phyloP scores from a whole-genome alignment of 2,329 filamentous ascomycete genomes.

The Cladosporium sp. region DNA sequence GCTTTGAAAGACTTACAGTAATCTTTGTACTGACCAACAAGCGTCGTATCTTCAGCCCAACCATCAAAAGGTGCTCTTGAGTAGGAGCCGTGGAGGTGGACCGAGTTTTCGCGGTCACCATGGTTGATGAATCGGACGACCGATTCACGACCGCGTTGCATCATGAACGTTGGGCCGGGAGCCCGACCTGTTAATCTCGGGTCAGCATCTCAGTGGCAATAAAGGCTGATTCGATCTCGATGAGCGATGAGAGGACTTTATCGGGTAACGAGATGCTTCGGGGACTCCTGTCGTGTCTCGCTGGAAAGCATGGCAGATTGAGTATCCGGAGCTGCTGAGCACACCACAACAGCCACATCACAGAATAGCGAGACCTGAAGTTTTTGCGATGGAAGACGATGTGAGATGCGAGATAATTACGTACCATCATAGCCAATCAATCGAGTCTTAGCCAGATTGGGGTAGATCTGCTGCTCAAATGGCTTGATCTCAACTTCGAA shows the following conservation, averaged over 20 bases:
- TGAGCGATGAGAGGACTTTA: background rate
- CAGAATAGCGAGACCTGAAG: conserved; percentile 26
- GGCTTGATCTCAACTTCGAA: conserved; percentile 47
- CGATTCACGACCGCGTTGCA: conserved; percentile 52
- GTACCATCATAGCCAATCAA: conserved; percentile 52
- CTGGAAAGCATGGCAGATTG: background rate
- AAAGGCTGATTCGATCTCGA: background rate
- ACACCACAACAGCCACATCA: fast-evolving
- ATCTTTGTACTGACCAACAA: conserved; percentile 54
- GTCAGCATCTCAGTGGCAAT: background rate
- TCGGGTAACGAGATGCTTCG: background rate
- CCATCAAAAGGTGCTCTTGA: conserved; percentile 47
- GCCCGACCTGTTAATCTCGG: conserved; percentile 23
- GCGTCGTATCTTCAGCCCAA: conserved; percentile 55
- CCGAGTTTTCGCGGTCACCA: conserved; percentile 44
- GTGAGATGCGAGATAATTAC: background rate
- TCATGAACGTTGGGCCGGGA: conserved; percentile 55
- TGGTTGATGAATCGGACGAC: conserved; percentile 58
- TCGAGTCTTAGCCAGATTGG: conserved; percentile 41
- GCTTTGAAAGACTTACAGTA: conserved; percentile 51
- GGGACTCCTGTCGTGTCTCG: background rate
- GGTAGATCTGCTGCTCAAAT: conserved; percentile 48
- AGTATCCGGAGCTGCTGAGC: background rate
- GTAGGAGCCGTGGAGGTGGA: conserved; percentile 60
- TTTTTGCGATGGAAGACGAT: background rate